Percentiles rank a stretch among this genome's conserved stretches.
phyloP scores from a whole-genome alignment of 2,329 filamentous ascomycete genomes.

The Sclerotinia nivalis region DNA sequence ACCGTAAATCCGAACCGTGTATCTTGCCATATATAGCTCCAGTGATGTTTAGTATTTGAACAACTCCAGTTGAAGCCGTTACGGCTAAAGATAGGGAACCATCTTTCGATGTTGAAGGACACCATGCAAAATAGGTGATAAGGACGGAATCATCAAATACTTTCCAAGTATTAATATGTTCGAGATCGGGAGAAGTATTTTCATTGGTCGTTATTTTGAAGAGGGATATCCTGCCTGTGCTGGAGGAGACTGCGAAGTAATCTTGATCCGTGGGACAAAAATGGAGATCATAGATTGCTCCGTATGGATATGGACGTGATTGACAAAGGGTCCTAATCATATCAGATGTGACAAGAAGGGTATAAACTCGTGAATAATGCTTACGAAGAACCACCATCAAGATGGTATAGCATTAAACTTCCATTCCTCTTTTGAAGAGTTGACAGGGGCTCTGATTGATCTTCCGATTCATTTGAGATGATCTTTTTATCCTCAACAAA shows the following conservation, averaged over 20 bases:
- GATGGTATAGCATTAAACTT: slow-evolving; percentile 55
- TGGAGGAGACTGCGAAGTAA: slow-evolving; percentile 74
- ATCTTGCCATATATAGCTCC: slow-evolving; percentile 16
- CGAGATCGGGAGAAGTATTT: slow-evolving; percentile 35
- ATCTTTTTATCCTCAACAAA: background rate
- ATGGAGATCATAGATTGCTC: slow-evolving; percentile 79
- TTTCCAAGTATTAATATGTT: slow-evolving; percentile 47
- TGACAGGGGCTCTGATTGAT: slow-evolving; percentile 32
- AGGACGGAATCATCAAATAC: slow-evolving; percentile 48
- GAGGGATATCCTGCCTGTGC: slow-evolving; percentile 68
- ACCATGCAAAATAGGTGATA: slow-evolving; percentile 32
- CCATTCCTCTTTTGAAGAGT: slow-evolving; percentile 67
- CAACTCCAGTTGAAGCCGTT: slow-evolving; percentile 19
- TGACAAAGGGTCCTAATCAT: slow-evolving; percentile 55
- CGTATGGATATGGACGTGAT: slow-evolving; percentile 60
- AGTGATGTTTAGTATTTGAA: slow-evolving; percentile 17
- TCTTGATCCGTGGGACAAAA: slow-evolving; percentile 63
- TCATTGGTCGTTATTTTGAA: slow-evolving; percentile 51
- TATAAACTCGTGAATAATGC: background rate
- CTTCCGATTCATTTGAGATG: background rate
- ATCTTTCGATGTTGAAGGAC: slow-evolving; percentile 16
- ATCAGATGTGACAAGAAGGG: slow-evolving; percentile 20
- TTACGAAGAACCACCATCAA: slow-evolving; percentile 19
- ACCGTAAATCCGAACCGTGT: background rate
- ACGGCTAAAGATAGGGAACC: slow-evolving; percentile 10